A percentile compares a stretch with the other conserved stretches of the same genome.
Evolutionary conservation across 2,329 filamentous ascomycete genomes (phyloP).

Genomic region (Diaporthe ampelina): DNA sequence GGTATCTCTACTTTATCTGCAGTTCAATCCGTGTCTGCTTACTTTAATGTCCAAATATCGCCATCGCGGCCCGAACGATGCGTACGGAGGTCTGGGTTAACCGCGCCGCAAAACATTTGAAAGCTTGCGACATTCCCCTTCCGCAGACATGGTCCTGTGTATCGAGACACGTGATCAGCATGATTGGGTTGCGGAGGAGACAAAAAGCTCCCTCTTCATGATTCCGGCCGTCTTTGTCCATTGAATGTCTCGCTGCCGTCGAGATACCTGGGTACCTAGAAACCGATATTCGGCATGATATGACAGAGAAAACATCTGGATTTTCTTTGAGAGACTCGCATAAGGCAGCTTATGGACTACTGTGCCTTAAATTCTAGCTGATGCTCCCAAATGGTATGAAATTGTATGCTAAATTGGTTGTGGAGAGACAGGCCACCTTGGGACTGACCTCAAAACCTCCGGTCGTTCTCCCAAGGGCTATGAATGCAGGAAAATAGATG

Average conservation of each 20-base stretch:
- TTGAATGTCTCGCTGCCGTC: too few species aligned
- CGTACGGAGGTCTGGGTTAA: too few species aligned
- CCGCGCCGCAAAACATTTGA: too few species aligned
- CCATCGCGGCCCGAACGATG: neutral
- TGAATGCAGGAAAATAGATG: neutral
- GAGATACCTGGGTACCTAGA: too few species aligned
- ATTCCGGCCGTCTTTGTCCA: too few species aligned
- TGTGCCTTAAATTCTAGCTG: too few species aligned
- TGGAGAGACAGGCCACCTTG: neutral
- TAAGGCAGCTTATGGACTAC: too few species aligned
- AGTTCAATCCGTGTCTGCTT: neutral
- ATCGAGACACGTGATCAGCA: neutral
- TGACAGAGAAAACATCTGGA: too few species aligned
- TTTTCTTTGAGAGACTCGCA: too few species aligned
- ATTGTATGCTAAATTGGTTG: neutral
- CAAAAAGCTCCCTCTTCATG: too few species aligned
- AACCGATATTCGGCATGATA: too few species aligned
- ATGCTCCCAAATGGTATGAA: too few species aligned
- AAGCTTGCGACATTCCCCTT: neutral
- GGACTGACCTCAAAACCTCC: neutral
- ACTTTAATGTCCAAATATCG: neutral
- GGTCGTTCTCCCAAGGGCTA: neutral
- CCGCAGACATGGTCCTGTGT: neutral
- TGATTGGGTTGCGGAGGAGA: neutral
- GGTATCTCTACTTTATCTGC: neutral